phyloP scores from a whole-genome alignment of 345 rosid species.

The Dimocarpus longan region DNA sequence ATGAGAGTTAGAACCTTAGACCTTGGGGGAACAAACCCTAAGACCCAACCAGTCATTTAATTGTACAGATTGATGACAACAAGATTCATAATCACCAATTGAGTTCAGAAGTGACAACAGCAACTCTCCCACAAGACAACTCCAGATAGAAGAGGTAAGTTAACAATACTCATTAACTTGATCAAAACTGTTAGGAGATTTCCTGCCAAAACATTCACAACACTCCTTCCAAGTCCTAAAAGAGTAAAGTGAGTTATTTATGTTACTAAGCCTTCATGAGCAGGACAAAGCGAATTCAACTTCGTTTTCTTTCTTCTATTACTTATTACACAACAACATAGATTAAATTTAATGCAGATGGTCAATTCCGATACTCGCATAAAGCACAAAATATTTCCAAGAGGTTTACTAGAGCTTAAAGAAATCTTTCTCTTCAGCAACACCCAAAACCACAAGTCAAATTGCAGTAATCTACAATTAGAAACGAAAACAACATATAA shows the following conservation, averaged over 20 bases:
- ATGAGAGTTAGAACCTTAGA: too few species aligned
- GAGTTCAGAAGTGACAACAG: background rate
- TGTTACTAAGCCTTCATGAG: background rate
- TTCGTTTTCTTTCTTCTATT: background rate
- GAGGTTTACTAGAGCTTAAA: background rate
- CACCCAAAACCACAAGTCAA: background rate
- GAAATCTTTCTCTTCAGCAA: background rate
- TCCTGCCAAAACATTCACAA: background rate
- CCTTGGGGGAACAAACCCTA: too few species aligned
- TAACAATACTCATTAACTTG: background rate
- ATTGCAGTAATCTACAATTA: background rate
- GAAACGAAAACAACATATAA: background rate
- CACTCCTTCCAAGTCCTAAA: background rate
- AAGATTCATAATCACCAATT: background rate
- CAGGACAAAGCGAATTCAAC: background rate
- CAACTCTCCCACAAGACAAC: constrained; percentile 1
- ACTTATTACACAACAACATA: background rate
- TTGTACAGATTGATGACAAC: constrained; percentile 6
- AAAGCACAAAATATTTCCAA: background rate
- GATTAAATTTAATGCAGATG: background rate
- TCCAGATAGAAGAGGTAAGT: background rate
- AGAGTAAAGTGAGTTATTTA: background rate
- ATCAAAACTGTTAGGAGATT: background rate
- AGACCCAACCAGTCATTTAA: background rate
- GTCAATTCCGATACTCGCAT: background rate